A percentile compares a stretch with the other conserved stretches of the same genome.
phyloP scores from a whole-genome alignment of 1,139 yeast species.

The Taiozyma sp. region DNA sequence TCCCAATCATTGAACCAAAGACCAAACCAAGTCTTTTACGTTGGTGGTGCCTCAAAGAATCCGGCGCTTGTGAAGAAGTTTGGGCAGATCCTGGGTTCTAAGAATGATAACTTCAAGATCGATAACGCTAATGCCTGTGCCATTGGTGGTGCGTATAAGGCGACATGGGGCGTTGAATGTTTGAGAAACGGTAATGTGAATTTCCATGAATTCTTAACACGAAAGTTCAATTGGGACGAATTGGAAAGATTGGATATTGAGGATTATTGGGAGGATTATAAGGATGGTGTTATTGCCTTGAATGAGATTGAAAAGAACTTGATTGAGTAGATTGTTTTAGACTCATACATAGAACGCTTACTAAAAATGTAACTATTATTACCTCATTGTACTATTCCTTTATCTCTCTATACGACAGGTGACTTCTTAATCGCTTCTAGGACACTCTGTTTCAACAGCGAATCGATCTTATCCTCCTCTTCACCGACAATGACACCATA shows the following conservation, averaged over 20 bases:
- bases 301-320: conserved; percentile 25
- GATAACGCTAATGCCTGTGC: conserved; percentile 92
- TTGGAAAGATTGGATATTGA: conserved; percentile 34
- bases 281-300: conserved; percentile 27
- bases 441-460: conserved; percentile 5
- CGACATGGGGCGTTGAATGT: conserved; percentile 52
- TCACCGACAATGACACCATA: conserved; percentile 48
- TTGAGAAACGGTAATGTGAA: conserved; percentile 4
- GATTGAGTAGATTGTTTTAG: neutral
- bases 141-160: conserved; percentile 88
- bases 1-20: conserved; percentile 28
- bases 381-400: too few species aligned
- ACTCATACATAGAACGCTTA: neutral
- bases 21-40: conserved; percentile 72
- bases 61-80: conserved; percentile 59
- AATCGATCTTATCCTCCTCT: conserved; percentile 10
- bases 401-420: too few species aligned
- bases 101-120: conserved; percentile 60
- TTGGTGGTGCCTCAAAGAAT: conserved; percentile 85
- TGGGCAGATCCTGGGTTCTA: conserved; percentile 62
- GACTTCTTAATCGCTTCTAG: conserved; percentile 2
- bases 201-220: conserved; percentile 32
- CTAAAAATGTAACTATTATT: too few species aligned
- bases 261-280: conserved; percentile 28
- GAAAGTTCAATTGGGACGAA: conserved; percentile 43